These are phyloP conservation scores for Pestalotiopsis sp. DNA, from an alignment of 2,329 filamentous ascomycete genomes.

Conservation along the genomic window DNA sequence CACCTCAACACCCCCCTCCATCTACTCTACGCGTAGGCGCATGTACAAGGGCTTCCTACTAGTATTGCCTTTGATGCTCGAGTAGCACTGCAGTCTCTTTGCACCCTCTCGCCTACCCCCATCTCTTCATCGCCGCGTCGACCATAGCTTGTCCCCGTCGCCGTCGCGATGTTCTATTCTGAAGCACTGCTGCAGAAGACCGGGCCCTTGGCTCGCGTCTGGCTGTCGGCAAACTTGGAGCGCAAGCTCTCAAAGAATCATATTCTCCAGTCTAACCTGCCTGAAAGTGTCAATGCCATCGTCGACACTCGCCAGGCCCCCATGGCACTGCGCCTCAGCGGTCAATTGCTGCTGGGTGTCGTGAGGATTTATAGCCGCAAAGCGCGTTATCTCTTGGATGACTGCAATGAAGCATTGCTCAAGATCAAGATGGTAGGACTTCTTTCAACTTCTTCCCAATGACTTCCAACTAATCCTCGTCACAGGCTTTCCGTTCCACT, in stretches of 20 bases:
- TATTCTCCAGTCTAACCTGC: slow-evolving; percentile 91
- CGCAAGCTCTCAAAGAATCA: slow-evolving; percentile 98
- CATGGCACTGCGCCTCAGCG: slow-evolving; percentile 90
- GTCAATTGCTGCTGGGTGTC: slow-evolving; percentile 91
- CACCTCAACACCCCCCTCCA: slow-evolving; percentile 1
- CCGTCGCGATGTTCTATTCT: slow-evolving; percentile 87
- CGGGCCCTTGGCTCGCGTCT: slow-evolving; percentile 94
- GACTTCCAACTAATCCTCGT: slow-evolving; percentile 27
- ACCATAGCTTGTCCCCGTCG: slow-evolving; percentile 22
- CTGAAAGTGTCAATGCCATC: slow-evolving; percentile 93
- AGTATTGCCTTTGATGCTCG: slow-evolving; percentile 16
- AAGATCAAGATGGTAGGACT: slow-evolving; percentile 93
- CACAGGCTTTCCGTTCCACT: slow-evolving; percentile 85
- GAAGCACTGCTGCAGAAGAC: slow-evolving; percentile 95
- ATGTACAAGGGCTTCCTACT: not conserved
- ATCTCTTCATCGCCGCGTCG: slow-evolving; percentile 13
- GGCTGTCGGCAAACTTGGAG: slow-evolving; percentile 97
- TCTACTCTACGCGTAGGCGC: slow-evolving; percentile 3
- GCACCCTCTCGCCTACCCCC: not conserved
- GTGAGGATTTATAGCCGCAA: slow-evolving; percentile 98
- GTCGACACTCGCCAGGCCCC: slow-evolving; percentile 91
- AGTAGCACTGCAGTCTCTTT: not conserved
- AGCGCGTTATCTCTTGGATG: slow-evolving; percentile 91
- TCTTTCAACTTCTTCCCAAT: not conserved
- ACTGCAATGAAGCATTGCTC: slow-evolving; percentile 95